These are phyloP conservation scores for Sphaerobolus stellatus DNA, from an alignment of 1,284 basidiomycete genomes.

Conservation along the genomic window DNA sequence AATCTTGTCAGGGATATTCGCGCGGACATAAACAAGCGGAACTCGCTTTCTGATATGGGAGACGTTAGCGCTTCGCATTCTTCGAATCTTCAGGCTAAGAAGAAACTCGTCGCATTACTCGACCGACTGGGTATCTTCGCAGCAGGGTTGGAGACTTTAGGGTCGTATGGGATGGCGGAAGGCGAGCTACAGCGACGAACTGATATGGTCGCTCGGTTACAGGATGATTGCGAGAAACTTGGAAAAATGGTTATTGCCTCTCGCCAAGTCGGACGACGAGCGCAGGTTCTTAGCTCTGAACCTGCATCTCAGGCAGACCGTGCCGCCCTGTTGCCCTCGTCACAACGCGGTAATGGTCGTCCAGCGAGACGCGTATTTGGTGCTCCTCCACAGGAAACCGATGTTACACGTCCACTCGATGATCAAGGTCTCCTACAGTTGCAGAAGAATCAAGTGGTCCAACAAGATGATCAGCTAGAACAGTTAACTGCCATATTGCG, in stretches of 20 bases:
- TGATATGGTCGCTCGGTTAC: constrained; percentile 79
- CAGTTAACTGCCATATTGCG: constrained; percentile 81
- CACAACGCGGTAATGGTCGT: constrained; percentile 32
- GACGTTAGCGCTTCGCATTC: constrained; percentile 77
- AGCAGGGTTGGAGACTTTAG: constrained; percentile 65
- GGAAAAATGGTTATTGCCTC: constrained; percentile 70
- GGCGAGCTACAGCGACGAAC: constrained; percentile 81
- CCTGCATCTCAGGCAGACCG: constrained; percentile 59
- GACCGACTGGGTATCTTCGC: constrained; percentile 70
- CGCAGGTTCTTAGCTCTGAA: too few species aligned
- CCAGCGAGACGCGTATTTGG: constrained; percentile 84
- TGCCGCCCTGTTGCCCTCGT: constrained; percentile 55
- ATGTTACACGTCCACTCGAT: constrained; percentile 83
- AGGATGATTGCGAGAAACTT: constrained; percentile 84
- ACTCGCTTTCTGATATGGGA: constrained; percentile 73
- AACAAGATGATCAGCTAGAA: constrained; percentile 82
- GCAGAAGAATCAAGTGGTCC: constrained; percentile 77
- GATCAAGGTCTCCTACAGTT: constrained; percentile 77
- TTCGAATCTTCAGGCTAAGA: constrained; percentile 80
- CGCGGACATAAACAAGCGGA: constrained; percentile 82
- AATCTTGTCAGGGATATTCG: constrained; percentile 76
- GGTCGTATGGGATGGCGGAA: constrained; percentile 69
- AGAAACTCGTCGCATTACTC: constrained; percentile 74
- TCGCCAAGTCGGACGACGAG: constrained; percentile 37
- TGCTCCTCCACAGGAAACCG: constrained; percentile 73